phyloP scores from a whole-genome alignment of 2,329 filamentous ascomycete genomes.

The Aspergillus pseudoterreus region DNA sequence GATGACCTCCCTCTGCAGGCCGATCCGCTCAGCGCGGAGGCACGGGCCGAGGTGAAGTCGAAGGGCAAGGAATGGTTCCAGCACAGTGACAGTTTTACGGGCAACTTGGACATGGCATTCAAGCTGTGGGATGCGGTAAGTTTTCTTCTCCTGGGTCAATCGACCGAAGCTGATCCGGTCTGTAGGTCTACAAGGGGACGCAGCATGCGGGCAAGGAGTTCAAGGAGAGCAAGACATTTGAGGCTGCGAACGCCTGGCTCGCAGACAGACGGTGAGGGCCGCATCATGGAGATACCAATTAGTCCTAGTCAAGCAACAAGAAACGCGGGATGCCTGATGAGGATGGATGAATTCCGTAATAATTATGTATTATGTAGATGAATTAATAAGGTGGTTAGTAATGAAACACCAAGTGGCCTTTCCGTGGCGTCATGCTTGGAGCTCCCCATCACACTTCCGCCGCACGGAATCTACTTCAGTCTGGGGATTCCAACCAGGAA shows the following conservation, averaged over 20 bases:
- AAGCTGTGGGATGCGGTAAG: conserved; percentile 63
- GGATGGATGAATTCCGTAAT: no score
- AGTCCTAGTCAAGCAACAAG: neutral
- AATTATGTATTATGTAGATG: neutral
- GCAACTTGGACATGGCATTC: conserved; percentile 59
- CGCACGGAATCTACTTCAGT: neutral
- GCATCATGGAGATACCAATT: neutral
- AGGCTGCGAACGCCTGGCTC: conserved; percentile 60
- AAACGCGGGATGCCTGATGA: no score
- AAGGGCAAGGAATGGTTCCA: conserved; percentile 60
- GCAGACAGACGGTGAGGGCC: conserved; percentile 31
- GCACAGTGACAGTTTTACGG: conserved; percentile 55
- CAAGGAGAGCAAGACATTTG: conserved; percentile 53
- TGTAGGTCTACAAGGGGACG: conserved; percentile 56
- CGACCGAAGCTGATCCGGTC: neutral
- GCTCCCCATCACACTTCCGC: neutral
- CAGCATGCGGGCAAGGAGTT: conserved; percentile 52
- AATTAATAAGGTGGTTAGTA: neutral
- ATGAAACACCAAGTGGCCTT: neutral
- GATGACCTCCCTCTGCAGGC: conserved; percentile 54
- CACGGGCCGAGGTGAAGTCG: conserved; percentile 48
- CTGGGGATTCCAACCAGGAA: neutral
- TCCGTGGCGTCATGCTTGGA: neutral
- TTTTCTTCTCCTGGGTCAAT: conserved; percentile 11
- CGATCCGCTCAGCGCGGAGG: conserved; percentile 51